Base-by-base conservation (phyloP, 2,329 filamentous ascomycete genomes). In the Ascocoryne sarcoides region DNA sequence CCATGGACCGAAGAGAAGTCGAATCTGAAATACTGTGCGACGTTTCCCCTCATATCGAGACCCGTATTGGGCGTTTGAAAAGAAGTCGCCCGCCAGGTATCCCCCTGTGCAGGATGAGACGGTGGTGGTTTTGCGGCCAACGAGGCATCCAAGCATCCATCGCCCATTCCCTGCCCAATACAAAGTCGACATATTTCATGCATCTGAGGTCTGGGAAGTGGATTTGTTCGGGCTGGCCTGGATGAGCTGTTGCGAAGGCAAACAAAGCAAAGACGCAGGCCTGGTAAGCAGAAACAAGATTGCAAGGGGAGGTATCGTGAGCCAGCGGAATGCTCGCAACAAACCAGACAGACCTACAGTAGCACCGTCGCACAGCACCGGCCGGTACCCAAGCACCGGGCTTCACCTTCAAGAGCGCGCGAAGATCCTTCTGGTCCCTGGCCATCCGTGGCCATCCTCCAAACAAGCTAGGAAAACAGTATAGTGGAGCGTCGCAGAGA, bases 281-380 rank as follows among this genome's bases (percentile, higher is more conserved):
- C 33, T 33, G 21, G 19, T 19, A 32, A 29, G 29, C 33, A 35
- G 45, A 38, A 45, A 40, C 40, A 45, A 45, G 36, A 41, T 43
- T 39, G 29, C 29, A 12, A 18, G 31, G 19, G 37, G 26, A 26
- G 33, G 32, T 35, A 36, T n/a, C n/a, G n/a, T n/a, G n/a, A n/a
- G n/a, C n/a, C n/a, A n/a, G n/a, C n/a, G n/a, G n/a, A n/a, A n/a
- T n/a, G n/a, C n/a, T n/a, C n/a, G n/a, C n/a, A n/a, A n/a, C n/a
- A n/a, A n/a, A n/a, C n/a, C n/a, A n/a, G n/a, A n/a, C n/a, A n/a
- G n/a, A n/a, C n/a, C n/a, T n/a, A n/a, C n/a, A n/a, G n/a, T n/a
- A n/a, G n/a, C n/a, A n/a, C n/a, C n/a, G n/a, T n/a, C n/a, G n/a
- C n/a, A n/a, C n/a, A n/a, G n/a, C n/a, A n/a, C n/a, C n/a, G n/a